Base-by-base conservation (phyloP, 2,329 filamentous ascomycete species). In the Botrytis fragariae region DNA sequence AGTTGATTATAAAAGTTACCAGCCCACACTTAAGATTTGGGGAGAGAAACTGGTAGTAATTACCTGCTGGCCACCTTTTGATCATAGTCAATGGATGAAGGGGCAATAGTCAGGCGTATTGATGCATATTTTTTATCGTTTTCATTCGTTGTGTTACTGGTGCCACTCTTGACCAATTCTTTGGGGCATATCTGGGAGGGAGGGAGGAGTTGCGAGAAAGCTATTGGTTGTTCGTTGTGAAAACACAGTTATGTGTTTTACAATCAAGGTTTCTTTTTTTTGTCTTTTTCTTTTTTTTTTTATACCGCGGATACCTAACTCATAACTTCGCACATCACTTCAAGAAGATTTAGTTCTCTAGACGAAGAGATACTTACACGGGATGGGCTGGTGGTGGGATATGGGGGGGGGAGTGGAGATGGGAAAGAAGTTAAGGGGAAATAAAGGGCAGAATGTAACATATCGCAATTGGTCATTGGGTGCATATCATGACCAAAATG, bases 1-100 rank as follows among this genome's bases (percentile, higher is more conserved):
- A 51, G 61, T 54, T 72, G n/a, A 42, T 72, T 45, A n/a, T 42
- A 65, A 72, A 59, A 65, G 69, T 67, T 65, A 68, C 14, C 48
- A 68, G 48, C 35, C 48, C 48, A 29, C 48, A 42, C n/a, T 57
- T 16, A 39, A 12, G 65, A 68, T 48, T 16, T 68, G 54, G 48
- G 48, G 35, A 68, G 35, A 42, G 35, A 32, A 68, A 57, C 37
- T 68, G 65, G 65, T 42, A 57, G 48, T 68, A 42, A n/a, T 57
- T 68, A 20, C 48, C 25, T 68, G 65, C 65, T 68, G 37, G 48
- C n/a, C 29, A 68, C 39, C 16, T 29, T 57, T 68, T 68, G 48
- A 42, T 68, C 48, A 57, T n/a, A 68, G 48, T 39, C 64, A 42
- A 68, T 42, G 48, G 48, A 57, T 57, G n/a, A n/a, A 57, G 35